Base-by-base conservation (phyloP, 371 early-diverging fungal species). In the Cokeromyces recurvatus region DNA sequence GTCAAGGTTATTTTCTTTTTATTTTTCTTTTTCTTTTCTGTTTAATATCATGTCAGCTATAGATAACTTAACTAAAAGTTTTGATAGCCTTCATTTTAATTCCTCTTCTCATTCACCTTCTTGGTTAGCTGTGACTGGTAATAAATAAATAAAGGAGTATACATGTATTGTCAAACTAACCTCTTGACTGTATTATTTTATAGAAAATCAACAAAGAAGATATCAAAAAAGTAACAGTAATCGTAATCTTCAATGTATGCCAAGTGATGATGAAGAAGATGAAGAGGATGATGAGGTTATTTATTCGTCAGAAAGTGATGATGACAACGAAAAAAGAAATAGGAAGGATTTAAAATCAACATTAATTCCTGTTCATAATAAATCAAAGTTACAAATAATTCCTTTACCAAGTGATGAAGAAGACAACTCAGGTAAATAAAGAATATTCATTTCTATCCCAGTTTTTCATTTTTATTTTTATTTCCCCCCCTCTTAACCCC, bases 231-330 rank as follows among this genome's bases (percentile, higher is more conserved):
- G 43, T 24, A 59, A 43, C 37, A 55, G 50, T 23, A 55, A 49
- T 32, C 62, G 68, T 27, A 71, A 67, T 35, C 43, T 57, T 14
- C 65, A 59, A 38, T 62, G 59, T 37, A 50, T 71, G n/a, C 68
- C 71, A 5, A 71, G 71, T 23, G 71, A 71, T 43, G 67, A 67
- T 41, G 71, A 71, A 48, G 62, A 62, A 11, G 60, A 59, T 1
- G 62, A 61, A 6, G 64, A 71, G 0, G 64, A 66, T 1, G 62
- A 71, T 6, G 59, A 60, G 10, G 40, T 20, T 32, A n/a, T 14
- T n/a, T 34, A 32, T 9, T 32, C 10, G 4, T 38, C 38, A 4
- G 51, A 51, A 3, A 32, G 43, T 23, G 51, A 51, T 23, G 65
- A 61, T 32, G 63, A n/a, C 15, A n/a, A 8, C 14, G 15, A n/a